Conservation (phyloP, 352 stramenopile species). For the Stephanocyclus meneghinianus region DNA sequence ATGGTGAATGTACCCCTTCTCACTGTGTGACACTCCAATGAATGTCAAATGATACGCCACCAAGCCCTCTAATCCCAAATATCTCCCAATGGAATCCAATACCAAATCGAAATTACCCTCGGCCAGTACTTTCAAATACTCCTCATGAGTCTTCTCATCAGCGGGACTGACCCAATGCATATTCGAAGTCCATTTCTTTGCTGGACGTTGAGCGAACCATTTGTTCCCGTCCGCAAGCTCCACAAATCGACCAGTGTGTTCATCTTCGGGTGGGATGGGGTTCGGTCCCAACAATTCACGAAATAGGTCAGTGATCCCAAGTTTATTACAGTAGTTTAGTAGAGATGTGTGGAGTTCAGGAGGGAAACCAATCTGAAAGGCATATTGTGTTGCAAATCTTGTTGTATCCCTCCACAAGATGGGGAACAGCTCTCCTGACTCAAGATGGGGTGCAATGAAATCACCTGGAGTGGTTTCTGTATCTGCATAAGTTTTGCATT, state of each 20-base stretch:
- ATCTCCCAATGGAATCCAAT: constrained; percentile 54
- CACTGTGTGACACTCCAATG: constrained; percentile 55
- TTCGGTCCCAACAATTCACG: constrained; percentile 23
- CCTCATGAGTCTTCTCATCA: constrained; percentile 52
- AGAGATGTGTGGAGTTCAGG: constrained; percentile 42
- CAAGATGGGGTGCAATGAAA: constrained; percentile 37
- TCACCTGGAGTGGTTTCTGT: constrained; percentile 20
- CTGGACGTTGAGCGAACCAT: constrained; percentile 43
- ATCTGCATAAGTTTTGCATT: constrained; percentile 32
- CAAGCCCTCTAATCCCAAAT: constrained; percentile 46
- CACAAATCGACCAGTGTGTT: constrained; percentile 27
- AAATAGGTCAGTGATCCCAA: constrained; percentile 46
- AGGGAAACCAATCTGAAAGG: constrained; percentile 51
- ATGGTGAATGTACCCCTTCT: constrained; percentile 50
- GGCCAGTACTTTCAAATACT: constrained; percentile 46
- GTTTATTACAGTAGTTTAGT: constrained; percentile 39
- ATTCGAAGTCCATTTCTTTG: constrained; percentile 42
- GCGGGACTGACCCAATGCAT: constrained; percentile 59
- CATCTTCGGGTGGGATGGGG: constrained; percentile 17
- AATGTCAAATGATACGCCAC: constrained; percentile 47
- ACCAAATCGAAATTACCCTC: constrained; percentile 55
- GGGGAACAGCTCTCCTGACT: constrained; percentile 41
- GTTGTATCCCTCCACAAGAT: constrained; percentile 34
- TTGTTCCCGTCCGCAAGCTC: constrained; percentile 32
- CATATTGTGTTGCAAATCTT: constrained; percentile 25